Base-by-base conservation (phyloP, 768 basidiomycete genomes). In the Boletus edulis region DNA sequence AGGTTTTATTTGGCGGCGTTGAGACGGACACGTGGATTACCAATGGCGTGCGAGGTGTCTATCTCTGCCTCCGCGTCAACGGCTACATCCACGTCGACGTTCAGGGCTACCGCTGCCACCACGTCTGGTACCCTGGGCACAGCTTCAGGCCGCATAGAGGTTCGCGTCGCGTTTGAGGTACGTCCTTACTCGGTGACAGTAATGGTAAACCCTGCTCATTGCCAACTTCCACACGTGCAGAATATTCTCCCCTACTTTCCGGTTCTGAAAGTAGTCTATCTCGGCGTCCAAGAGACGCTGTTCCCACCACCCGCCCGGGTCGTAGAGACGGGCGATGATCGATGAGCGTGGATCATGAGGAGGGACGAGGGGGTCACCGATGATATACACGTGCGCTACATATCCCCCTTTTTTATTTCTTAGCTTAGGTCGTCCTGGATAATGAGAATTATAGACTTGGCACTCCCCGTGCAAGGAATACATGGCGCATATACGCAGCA, bases 161-260 rank as follows among this genome's bases (percentile, higher is more conserved):
- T 88, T 6, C 73, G 80, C 8, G 81, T 90, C 38, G 81, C 80
- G 5, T 91, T 78, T 60, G 76, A 84, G 74, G 90, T 89, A 52
- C 3, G 49, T 34, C 5, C 11, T 35, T 35, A 4, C 1, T 0
- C 14, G 13, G 12, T 35, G 34, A 6, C 14, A 14, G 12, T 24
- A 22, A 22, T 24, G 4, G 22, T 24, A 1, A 24, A 24, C 24
- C 24, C 1, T 6, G 24, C 24, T 24, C 24, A 24, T 5, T 24
- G 3, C 22, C 22, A 24, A 24, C 24, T 24, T 24, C 1, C 5
- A 24, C 10, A 14, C 18, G 13, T 20, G 14, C n/a, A 91, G 91
- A 82, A 85, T 66, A 67, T 84, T 18, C 67, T 87, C 3, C 89
- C 91, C 2, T 78, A 76, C 49, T 82, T 86, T 66, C 73, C 79